Base-by-base conservation (phyloP, 495 filamentous ascomycete species). In the Bryoglossum gracile region DNA sequence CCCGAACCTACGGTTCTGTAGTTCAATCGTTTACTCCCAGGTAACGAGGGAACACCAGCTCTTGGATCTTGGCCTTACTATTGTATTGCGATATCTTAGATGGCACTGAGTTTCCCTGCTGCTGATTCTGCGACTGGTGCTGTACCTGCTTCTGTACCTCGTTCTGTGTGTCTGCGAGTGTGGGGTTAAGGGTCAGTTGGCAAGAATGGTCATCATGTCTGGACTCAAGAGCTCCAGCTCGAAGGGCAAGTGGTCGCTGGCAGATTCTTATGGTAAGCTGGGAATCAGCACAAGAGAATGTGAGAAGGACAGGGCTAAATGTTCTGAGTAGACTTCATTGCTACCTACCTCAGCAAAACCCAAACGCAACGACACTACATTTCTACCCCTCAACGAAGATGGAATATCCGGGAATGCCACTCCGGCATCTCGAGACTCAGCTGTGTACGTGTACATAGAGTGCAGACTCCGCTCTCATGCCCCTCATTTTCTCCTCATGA, bases 191-290 rank as follows among this genome's bases (percentile, higher is more conserved):
- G n/a, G n/a, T n/a, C n/a, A n/a, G n/a, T n/a, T n/a, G n/a, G n/a
- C n/a, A n/a, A n/a, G n/a, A n/a, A n/a, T n/a, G n/a, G n/a, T n/a
- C n/a, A n/a, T n/a, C 19, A 58, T 54, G 51, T 14, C 42, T 0
- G 26, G 22, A 10, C 40, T 50, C 32, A 53, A 40, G 34, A 24
- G 37, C 28, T 30, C 46, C 9, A 8, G 21, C 5, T 13, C 13
- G 8, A 42, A 44, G 37, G 28, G 33, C 10, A 37, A 33, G 3
- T 59, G 56, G 56, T 55, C 56, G 8, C 36, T 59, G 34, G 48
- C 52, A 51, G 56, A 59, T 48, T 43, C 49, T 8, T 55, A 59
- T 50, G 51, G 56, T 53, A 46, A 4, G 41, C 41, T 22, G 2
- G 17, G 14, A 8, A 8, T n/a, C 18, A 9, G 5, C 8, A 9